Conservation (phyloP, 768 basidiomycete genomes). For the Amanita subjunquillea region DNA sequence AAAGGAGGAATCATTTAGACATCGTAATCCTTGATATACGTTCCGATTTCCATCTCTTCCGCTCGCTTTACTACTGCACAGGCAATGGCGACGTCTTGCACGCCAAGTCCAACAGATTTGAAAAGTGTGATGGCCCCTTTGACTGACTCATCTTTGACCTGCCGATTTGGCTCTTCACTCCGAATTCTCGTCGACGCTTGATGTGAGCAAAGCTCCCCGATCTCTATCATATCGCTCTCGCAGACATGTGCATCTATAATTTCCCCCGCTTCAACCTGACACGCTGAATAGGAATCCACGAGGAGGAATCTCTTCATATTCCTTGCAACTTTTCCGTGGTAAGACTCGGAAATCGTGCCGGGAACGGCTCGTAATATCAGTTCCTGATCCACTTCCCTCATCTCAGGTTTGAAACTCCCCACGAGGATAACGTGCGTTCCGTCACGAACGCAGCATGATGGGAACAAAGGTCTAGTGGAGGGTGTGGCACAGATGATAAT, state of each 20-base stretch:
- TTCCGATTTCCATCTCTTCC: conserved; percentile 39
- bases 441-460: conserved; percentile 46
- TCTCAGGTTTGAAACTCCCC: conserved; percentile 73
- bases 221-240: conserved; percentile 41
- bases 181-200: too few species aligned
- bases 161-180: neutral
- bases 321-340: too few species aligned
- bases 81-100: conserved; percentile 85
- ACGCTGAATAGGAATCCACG: conserved; percentile 69
- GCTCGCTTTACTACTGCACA: conserved; percentile 57
- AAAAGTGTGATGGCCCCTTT: conserved; percentile 60
- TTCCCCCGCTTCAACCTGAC: conserved; percentile 74
- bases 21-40: conserved; percentile 36
- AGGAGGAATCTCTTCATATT: conserved; percentile 31
- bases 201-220: conserved; percentile 47
- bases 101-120: conserved; percentile 80
- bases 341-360: neutral
- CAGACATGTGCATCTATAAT: conserved; percentile 45
- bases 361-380: conserved; percentile 43
- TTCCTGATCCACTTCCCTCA: conserved; percentile 62
- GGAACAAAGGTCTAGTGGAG: conserved; percentile 60
- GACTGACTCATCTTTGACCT: conserved; percentile 16
- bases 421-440: conserved; percentile 68
- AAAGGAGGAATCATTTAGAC: neutral
- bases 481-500: conserved; percentile 75